Conservation (phyloP, 2,329 filamentous ascomycete genomes). For the Penicillium occitanis region DNA sequence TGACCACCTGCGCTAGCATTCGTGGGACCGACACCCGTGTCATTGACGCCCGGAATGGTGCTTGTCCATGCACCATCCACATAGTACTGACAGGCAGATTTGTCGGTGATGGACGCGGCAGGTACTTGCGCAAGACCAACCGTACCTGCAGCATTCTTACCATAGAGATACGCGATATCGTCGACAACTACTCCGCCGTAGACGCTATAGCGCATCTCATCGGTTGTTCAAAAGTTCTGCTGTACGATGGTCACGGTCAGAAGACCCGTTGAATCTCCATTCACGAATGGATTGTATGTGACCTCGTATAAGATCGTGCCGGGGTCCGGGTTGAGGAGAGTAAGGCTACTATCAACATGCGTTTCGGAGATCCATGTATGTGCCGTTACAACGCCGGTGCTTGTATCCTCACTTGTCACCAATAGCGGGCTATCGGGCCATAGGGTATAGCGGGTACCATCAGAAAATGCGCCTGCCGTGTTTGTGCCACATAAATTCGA, state of each 20-base stretch:
- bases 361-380: conserved; percentile 30
- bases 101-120: conserved; percentile 4
- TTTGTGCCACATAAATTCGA: conserved; percentile 21
- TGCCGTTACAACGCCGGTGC: conserved; percentile 17
- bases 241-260: conserved; percentile 25
- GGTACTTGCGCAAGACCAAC: conserved; percentile 16
- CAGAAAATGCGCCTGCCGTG: conserved; percentile 18
- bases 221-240: conserved; percentile 27
- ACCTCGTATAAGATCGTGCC: conserved; percentile 28
- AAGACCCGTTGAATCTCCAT: conserved; percentile 17
- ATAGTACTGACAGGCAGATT: conserved; percentile 19
- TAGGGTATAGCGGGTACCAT: conserved; percentile 26
- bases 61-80: conserved; percentile 16
- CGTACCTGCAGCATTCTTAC: conserved; percentile 14
- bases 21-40: conserved; percentile 23
- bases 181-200: conserved; percentile 14
- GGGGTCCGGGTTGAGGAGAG: conserved; percentile 24
- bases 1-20: conserved; percentile 33
- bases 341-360: conserved; percentile 22
- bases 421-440: conserved; percentile 30
- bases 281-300: conserved; percentile 23
- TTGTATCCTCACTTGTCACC: conserved; percentile 21
- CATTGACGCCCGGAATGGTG: conserved; percentile 15
- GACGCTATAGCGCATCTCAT: conserved; percentile 24
- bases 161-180: conserved; percentile 14